These are phyloP conservation scores for Plenodomus tracheiphilus DNA, from an alignment of 2,329 filamentous ascomycete species.

Conservation along the genomic window DNA sequence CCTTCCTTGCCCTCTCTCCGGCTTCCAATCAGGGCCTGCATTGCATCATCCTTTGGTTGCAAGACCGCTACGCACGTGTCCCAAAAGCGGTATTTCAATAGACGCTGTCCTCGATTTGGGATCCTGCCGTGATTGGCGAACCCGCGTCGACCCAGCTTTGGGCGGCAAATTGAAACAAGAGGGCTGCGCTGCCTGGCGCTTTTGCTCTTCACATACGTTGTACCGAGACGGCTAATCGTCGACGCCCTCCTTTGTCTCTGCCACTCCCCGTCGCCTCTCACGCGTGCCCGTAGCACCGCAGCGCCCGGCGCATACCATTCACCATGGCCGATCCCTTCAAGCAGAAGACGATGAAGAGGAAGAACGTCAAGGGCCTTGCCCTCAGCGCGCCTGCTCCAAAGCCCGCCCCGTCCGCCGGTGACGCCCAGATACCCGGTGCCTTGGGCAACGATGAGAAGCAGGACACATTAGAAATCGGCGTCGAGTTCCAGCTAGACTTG, in stretches of 20 bases:
- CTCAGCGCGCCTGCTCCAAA: conserved; percentile 79
- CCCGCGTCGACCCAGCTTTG: conserved; percentile 37
- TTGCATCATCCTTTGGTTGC: conserved; percentile 5
- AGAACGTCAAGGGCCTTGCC: conserved; percentile 96
- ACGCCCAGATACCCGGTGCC: conserved; percentile 63
- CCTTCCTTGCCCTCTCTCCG: conserved; percentile 9
- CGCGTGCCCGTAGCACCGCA: conserved; percentile 7
- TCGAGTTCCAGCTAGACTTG: conserved; percentile 93
- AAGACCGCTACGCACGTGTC: conserved; percentile 18
- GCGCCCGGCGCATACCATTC: conserved; percentile 24
- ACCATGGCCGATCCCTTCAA: conserved; percentile 62
- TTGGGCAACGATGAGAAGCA: conserved; percentile 63
- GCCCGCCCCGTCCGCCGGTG: conserved; percentile 70
- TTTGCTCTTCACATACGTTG: conserved; percentile 5
- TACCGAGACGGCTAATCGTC: conserved; percentile 13
- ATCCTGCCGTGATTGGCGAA: conserved; percentile 43
- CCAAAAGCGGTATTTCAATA: conserved; percentile 44
- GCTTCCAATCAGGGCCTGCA: conserved; percentile 27
- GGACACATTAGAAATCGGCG: conserved; percentile 88
- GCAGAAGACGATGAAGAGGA: conserved; percentile 88
- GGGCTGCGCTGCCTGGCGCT: conserved; percentile 21
- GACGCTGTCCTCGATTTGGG: conserved; percentile 42
- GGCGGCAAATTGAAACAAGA: conserved; percentile 43
- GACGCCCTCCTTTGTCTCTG: conserved; percentile 4
- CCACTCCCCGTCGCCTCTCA: conserved; percentile 5